These are phyloP conservation scores for Fusarium nygamai DNA, from an alignment of 2,329 filamentous ascomycete genomes.

Conservation along the genomic window DNA sequence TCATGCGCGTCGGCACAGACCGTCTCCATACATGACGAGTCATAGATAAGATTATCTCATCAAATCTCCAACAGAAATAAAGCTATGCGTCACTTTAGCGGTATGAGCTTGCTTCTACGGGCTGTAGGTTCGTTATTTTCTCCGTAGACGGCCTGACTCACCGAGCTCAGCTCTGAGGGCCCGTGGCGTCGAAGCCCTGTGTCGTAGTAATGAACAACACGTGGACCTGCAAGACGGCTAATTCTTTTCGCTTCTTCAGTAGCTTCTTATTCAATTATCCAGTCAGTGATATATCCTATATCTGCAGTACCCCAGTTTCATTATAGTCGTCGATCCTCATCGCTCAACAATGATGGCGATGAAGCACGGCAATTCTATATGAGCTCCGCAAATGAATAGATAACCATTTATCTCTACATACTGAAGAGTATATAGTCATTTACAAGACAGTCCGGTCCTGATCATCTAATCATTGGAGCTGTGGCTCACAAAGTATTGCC, in stretches of 20 bases:
- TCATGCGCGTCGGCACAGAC: not conserved
- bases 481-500: not conserved
- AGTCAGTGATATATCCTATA: too few species aligned
- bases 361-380: not conserved
- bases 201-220: not conserved
- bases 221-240: too few species aligned
- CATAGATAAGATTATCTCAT: not conserved
- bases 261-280: not conserved
- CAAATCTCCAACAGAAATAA: not conserved
- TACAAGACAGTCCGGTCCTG: fast-evolving
- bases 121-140: not conserved
- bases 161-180: too few species aligned
- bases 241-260: not conserved
- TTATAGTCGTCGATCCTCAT: too few species aligned
- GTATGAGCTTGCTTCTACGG: not conserved
- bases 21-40: constrained; percentile 1
- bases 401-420: not conserved
- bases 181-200: not conserved
- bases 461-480: too few species aligned
- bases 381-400: too few species aligned
- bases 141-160: not conserved
- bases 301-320: not conserved
- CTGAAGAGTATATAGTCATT: too few species aligned
- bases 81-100: not conserved
- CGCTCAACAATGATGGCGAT: not conserved